phyloP scores from a whole-genome alignment of 805 yeast species.

The Pichia sporocuriosa region DNA sequence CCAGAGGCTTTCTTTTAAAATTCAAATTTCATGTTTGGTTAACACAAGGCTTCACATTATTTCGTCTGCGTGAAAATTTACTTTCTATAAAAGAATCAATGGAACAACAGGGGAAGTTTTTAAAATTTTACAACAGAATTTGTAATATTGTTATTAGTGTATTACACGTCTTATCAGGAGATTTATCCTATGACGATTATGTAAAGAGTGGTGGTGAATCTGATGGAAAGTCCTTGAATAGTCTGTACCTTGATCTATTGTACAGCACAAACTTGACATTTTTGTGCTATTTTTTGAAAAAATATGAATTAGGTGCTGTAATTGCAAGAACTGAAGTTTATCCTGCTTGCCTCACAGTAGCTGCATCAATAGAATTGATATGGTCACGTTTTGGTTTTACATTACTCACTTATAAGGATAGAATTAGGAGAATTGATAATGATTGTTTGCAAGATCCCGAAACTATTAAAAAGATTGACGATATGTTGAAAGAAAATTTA shows the following conservation, averaged over 20 bases:
- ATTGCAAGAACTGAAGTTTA: constrained; percentile 5
- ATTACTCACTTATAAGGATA: constrained; percentile 12
- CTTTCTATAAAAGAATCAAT: constrained; percentile 1
- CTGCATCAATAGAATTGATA: constrained; percentile 6
- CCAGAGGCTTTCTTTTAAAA: constrained; percentile 8
- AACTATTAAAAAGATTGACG: constrained; percentile 14
- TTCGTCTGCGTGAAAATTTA: constrained; percentile 10
- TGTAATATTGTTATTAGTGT: background rate
- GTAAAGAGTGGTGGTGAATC: background rate
- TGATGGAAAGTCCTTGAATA: background rate
- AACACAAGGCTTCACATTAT: constrained; percentile 11
- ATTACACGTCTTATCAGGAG: constrained; percentile 10
- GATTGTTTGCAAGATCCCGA: constrained; percentile 15
- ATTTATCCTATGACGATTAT: background rate
- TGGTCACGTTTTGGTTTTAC: constrained; percentile 14
- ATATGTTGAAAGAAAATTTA: constrained; percentile 18
- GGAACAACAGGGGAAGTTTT: background rate
- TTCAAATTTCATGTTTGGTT: constrained; percentile 16
- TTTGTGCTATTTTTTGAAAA: constrained; percentile 10
- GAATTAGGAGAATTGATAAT: constrained; percentile 6
- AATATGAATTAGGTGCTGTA: constrained; percentile 8
- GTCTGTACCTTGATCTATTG: background rate
- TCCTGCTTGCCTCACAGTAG: background rate
- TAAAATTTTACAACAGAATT: background rate
- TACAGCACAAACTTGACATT: background rate